These are phyloP conservation scores for Pisolithus thermaeus DNA, from an alignment of 1,284 basidiomycete genomes.

Conservation along the genomic window DNA sequence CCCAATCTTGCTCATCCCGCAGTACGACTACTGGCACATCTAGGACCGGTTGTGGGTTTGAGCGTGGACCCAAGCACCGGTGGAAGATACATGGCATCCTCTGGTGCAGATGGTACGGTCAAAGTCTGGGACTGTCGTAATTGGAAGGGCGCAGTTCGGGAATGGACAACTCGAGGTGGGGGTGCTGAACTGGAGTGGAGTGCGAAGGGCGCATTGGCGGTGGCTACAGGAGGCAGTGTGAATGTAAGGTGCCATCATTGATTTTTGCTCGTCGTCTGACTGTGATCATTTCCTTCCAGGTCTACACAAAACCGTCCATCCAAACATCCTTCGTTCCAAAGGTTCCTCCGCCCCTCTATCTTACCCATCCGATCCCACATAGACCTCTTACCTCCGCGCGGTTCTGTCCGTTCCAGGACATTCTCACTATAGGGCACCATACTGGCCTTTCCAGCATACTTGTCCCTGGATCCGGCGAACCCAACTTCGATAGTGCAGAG, in stretches of 20 bases:
- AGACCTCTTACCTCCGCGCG: constrained; percentile 62
- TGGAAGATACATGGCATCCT: constrained; percentile 88
- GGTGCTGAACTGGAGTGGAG: constrained; percentile 69
- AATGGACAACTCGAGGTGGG: constrained; percentile 71
- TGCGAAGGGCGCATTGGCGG: constrained; percentile 78
- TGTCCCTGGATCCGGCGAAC: constrained; percentile 89
- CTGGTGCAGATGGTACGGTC: constrained; percentile 83
- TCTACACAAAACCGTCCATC: constrained; percentile 66
- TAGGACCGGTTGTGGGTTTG: constrained; percentile 81
- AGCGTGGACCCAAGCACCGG: constrained; percentile 79
- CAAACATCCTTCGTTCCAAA: constrained; percentile 46
- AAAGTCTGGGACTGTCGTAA: constrained; percentile 97
- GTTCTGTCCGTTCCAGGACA: constrained; percentile 92
- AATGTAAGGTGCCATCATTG: constrained; percentile 49
- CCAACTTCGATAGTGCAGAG: constrained; percentile 91
- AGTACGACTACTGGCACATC: constrained; percentile 87
- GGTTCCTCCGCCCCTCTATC: constrained; percentile 71
- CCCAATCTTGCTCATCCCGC: constrained; percentile 90
- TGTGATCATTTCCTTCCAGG: constrained; percentile 31
- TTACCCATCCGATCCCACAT: constrained; percentile 76
- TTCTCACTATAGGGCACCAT: constrained; percentile 73
- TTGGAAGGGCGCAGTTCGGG: constrained; percentile 83
- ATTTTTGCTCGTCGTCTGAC: constrained; percentile 2
- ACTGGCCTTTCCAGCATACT: constrained; percentile 80
- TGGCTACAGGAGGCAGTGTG: constrained; percentile 76